phyloP scores from a whole-genome alignment of 1,284 basidiomycete species.

The Xerocomus nothofagi region DNA sequence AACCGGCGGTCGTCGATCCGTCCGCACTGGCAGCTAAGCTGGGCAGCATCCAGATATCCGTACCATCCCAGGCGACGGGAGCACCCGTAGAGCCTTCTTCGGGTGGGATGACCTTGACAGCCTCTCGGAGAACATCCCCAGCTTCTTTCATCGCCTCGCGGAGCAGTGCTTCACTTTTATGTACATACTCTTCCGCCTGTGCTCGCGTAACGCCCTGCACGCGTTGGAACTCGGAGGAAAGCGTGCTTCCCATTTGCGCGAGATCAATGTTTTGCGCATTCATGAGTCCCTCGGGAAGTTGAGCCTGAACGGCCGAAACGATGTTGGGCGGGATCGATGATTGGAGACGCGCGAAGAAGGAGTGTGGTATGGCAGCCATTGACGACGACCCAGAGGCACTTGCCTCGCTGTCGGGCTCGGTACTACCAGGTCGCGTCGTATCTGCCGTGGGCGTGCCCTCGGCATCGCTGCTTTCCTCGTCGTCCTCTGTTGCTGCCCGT shows the following conservation, averaged over 20 bases:
- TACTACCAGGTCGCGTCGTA: slow-evolving; percentile 27
- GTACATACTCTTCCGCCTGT: slow-evolving; percentile 83
- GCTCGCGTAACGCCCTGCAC: slow-evolving; percentile 70
- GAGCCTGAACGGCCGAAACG: slow-evolving; percentile 64
- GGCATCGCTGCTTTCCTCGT: slow-evolving; percentile 18
- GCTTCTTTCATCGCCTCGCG: slow-evolving; percentile 72
- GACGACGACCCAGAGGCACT: slow-evolving; percentile 22
- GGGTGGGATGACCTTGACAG: slow-evolving; percentile 88
- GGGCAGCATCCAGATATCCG: slow-evolving; percentile 79
- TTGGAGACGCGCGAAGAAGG: slow-evolving; percentile 69
- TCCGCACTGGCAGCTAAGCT: slow-evolving; percentile 31
- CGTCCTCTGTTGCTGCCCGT: slow-evolving; percentile 3
- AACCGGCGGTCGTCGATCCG: slow-evolving; percentile 13
- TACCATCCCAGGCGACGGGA: slow-evolving; percentile 71
- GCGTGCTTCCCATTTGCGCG: slow-evolving; percentile 60
- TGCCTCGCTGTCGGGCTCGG: slow-evolving; percentile 22
- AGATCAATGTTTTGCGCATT: slow-evolving; percentile 67
- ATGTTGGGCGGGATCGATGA: slow-evolving; percentile 70
- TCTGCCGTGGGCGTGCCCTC: slow-evolving; percentile 23
- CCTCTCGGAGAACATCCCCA: slow-evolving; percentile 75
- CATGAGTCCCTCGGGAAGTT: slow-evolving; percentile 65
- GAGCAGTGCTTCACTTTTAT: slow-evolving; percentile 73
- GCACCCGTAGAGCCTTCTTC: slow-evolving; percentile 43
- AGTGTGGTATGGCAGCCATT: slow-evolving; percentile 39
- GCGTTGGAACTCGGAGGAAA: slow-evolving; percentile 70